These are phyloP conservation scores for Paraglomus brasilianum DNA, from an alignment of 192 early-diverging fungal species.

Conservation along the genomic window DNA sequence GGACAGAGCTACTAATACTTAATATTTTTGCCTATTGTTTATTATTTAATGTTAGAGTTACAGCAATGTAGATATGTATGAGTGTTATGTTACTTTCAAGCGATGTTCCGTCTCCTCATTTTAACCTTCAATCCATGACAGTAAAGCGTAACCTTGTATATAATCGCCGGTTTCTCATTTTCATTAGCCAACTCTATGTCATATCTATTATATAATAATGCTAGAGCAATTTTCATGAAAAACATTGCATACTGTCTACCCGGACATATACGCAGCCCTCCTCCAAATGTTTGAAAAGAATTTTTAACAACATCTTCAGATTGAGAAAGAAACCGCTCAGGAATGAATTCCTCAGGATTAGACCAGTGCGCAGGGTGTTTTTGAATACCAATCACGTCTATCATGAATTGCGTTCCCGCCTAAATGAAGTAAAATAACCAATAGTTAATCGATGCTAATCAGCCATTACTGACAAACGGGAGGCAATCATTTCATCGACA, in stretches of 20 bases:
- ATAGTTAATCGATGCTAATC: too few relatives aligned
- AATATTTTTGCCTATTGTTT: too few relatives aligned
- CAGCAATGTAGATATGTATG: too few relatives aligned
- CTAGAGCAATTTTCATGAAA: neutral
- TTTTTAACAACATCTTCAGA: neutral
- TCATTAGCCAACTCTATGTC: slow-evolving; percentile 1
- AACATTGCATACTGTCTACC: neutral
- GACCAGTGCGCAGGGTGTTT: neutral
- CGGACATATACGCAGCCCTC: slow-evolving; percentile 16
- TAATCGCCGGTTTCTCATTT: neutral
- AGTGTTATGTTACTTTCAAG: too few relatives aligned
- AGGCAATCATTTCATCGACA: too few relatives aligned
- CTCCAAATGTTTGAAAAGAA: slow-evolving; percentile 17
- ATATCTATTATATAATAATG: neutral
- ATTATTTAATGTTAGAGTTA: too few relatives aligned
- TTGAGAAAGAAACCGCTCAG: slow-evolving; percentile 4
- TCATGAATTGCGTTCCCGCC: slow-evolving; percentile 13
- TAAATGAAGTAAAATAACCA: too few relatives aligned
- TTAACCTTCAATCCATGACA: slow-evolving; percentile 7
- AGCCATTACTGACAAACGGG: too few relatives aligned
- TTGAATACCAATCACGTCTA: slow-evolving; percentile 3
- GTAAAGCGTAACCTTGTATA: neutral
- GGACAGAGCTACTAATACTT: too few relatives aligned
- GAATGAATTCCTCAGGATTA: slow-evolving; percentile 20
- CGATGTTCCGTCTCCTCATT: too few relatives aligned